Conservation (phyloP, 2,329 filamentous ascomycete species). For the Aspergillus pseudotamarii region DNA sequence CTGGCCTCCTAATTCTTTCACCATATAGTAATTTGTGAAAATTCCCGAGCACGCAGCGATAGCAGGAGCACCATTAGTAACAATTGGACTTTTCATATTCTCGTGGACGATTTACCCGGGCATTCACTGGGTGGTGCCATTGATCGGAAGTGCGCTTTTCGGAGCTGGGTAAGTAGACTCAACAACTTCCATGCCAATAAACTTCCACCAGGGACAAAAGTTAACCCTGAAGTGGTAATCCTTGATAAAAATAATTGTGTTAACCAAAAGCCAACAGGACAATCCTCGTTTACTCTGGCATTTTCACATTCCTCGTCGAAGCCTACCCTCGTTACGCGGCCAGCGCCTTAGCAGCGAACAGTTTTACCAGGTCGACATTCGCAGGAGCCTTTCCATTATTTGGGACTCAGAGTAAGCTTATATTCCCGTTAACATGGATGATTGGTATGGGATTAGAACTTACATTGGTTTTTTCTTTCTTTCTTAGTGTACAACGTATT, state of each 20-base stretch:
- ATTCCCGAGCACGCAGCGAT: constrained; percentile 51
- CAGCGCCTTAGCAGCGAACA: constrained; percentile 78
- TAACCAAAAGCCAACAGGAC: constrained; percentile 51
- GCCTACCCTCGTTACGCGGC: constrained; percentile 52
- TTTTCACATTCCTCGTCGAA: constrained; percentile 85
- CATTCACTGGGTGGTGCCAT: constrained; percentile 76
- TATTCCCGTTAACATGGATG: neutral
- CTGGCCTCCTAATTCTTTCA: neutral
- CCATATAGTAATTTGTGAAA: neutral
- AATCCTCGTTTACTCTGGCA: constrained; percentile 76
- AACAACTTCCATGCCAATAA: neutral
- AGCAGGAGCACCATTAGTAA: constrained; percentile 72
- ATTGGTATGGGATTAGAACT: too few relatives aligned
- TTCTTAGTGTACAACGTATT: constrained; percentile 49
- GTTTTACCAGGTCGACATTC: constrained; percentile 77
- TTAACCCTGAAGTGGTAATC: neutral
- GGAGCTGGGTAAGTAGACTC: constrained; percentile 63
- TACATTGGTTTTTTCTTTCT: neutral
- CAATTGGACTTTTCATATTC: constrained; percentile 83
- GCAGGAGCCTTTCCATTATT: constrained; percentile 79
- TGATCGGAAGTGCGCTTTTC: constrained; percentile 73
- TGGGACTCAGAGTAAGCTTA: constrained; percentile 57
- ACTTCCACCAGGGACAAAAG: constrained; percentile 12
- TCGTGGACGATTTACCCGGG: constrained; percentile 76
- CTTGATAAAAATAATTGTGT: neutral